Evolutionary conservation across 257 asterid genomes (phyloP).

Genomic region (Buddleja alternifolia): DNA sequence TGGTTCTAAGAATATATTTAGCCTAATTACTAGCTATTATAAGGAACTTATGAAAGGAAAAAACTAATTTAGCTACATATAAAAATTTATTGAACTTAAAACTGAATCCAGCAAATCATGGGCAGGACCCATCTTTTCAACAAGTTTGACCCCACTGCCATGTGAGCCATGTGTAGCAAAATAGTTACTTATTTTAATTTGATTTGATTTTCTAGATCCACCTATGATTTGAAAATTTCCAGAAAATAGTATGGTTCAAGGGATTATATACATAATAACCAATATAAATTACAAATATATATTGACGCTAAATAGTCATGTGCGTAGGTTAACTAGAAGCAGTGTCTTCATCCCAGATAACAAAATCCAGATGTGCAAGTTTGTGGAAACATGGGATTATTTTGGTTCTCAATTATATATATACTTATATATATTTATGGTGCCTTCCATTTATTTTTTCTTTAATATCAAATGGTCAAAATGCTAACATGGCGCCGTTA

Average conservation of each 20-base stretch:
- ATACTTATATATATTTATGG: conserved; percentile 8
- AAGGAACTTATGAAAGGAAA: background rate
- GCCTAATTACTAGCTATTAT: background rate
- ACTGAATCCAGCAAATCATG: conserved; percentile 31
- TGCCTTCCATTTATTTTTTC: background rate
- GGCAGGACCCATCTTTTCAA: conserved; percentile 23
- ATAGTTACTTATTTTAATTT: conserved; percentile 16
- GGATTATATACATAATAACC: background rate
- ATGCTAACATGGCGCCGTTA: conserved; percentile 30
- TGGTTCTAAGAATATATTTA: background rate
- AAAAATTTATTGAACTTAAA: background rate
- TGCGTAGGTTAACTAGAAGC: conserved; percentile 26
- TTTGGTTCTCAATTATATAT: conserved; percentile 26
- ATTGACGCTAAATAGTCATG: conserved; percentile 30
- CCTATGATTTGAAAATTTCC: background rate
- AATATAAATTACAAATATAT: background rate
- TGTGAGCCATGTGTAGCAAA: conserved; percentile 59
- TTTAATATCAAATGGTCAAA: conserved; percentile 11
- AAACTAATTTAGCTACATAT: background rate
- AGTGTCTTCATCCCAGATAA: conserved; percentile 44
- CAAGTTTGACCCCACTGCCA: conserved; percentile 44
- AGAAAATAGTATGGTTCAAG: background rate
- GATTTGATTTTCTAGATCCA: conserved; percentile 36
- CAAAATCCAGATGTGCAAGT: conserved; percentile 26
- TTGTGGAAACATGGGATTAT: conserved; percentile 22